phyloP scores from a whole-genome alignment of 306 rosid genomes.

The Clitoria ternatea region DNA sequence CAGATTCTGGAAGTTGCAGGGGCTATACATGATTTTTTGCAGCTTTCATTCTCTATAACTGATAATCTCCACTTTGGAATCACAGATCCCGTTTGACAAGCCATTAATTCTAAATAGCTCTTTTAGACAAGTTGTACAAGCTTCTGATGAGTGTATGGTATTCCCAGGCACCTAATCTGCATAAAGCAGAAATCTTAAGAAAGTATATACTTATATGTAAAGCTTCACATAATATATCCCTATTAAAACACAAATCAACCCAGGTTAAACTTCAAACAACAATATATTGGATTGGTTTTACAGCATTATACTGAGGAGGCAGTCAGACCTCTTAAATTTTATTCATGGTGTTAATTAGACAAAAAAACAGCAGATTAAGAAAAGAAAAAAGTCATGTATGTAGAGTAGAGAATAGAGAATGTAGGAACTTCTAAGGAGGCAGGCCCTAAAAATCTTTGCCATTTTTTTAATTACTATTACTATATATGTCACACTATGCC shows the following conservation, averaged over 20 bases:
- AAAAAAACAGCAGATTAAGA: neutral
- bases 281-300: neutral
- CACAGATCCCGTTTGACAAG: constrained; percentile 39
- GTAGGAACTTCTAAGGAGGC: neutral
- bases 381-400: neutral
- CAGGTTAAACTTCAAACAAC: neutral
- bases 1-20: constrained; percentile 39
- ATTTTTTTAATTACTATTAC: neutral
- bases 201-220: neutral
- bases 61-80: constrained; percentile 40
- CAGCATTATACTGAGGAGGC: neutral
- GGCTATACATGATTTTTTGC: constrained; percentile 30
- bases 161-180: constrained; percentile 31
- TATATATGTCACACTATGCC: neutral
- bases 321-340: neutral
- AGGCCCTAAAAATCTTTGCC: neutral
- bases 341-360: neutral
- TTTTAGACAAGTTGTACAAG: neutral
- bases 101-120: constrained; percentile 34
- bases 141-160: neutral
- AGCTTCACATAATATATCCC: neutral
- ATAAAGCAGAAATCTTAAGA: neutral
- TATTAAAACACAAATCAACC: constrained; percentile 1
- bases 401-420: too few relatives aligned
- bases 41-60: constrained; percentile 32